Evolutionary conservation across 257 asterid species (phyloP), one percentile per base, ranked within the genome.

Genomic region (Leonotis leonurus): DNA sequence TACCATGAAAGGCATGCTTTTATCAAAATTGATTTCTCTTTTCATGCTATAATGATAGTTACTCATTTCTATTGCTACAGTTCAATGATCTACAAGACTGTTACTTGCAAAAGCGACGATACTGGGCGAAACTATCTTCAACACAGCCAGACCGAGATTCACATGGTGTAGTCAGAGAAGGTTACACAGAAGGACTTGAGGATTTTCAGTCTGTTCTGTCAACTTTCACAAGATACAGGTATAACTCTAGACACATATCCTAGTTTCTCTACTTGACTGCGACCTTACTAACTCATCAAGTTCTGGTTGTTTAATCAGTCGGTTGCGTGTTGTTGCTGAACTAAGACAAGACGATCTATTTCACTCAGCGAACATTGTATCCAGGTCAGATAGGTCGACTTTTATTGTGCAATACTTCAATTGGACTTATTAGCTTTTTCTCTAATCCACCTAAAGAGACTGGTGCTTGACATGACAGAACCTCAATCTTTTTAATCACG

Each of bases 311-410:
- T 55, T 30, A 36, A 37, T 67, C 76, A 87, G 97, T 75, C 90
- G 84, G 71, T 58, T 89, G 85, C 82, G 82, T 39, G 95, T 77
- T 58, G 85, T 89, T 67, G 84, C 95, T 25, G 97, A 89, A 74
- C 82, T 89, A 63, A 81, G 92, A 71, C 95, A 89, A 56, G 86
- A 81, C 44, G 97, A 87, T 73, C 78, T 89, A 51, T 89, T 89
- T 67, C 97, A 89, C 81, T 73, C 89, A 0, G 94, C 90, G 65
- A 87, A 89, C 78, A 84, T 89, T 16, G 83, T 87, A 22, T 86
- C 97, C 65, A 89, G 97, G 97, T 85, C 65, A 67, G 75, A 72
- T 53, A 26, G 41, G 0, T 54, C 6, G 12, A 27, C 21, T 29
- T 29, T 8, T 12, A 24, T 25, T 51, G 57, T 27, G 20, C 35